phyloP scores from a whole-genome alignment of 73 alveolate species.

The Paramecium sexaurelia region DNA sequence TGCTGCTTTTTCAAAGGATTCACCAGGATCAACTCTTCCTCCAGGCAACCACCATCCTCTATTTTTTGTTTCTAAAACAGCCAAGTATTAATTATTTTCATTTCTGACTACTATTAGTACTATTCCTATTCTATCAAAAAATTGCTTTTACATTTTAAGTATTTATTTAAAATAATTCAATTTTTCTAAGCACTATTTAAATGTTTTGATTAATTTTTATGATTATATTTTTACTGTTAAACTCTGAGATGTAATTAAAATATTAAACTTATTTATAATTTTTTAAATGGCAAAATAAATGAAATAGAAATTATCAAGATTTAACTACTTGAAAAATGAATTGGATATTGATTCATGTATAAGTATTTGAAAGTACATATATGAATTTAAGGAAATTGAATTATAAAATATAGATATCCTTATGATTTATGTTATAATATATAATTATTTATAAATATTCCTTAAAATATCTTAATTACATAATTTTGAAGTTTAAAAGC shows the following conservation, averaged over 20 bases:
- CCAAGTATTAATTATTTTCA: constrained; percentile 73
- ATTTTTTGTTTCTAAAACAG: constrained; percentile 83
- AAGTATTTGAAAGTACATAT: no score
- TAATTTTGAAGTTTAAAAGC: neutral
- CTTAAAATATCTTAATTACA: neutral
- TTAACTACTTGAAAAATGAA: no score
- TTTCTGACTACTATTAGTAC: constrained; percentile 73
- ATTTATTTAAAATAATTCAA: no score
- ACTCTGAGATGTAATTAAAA: neutral
- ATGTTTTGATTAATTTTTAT: neutral
- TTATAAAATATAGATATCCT: no score
- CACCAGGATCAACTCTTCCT: constrained; percentile 87
- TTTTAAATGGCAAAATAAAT: no score
- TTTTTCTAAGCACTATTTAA: neutral
- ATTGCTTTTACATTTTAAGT: neutral
- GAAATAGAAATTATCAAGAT: no score
- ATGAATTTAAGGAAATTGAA: no score
- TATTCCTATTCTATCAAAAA: constrained; percentile 29
- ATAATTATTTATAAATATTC: neutral
- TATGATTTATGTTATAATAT: no score
- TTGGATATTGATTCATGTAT: no score
- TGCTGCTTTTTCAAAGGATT: constrained; percentile 71
- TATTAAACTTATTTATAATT: no score
- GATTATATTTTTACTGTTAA: neutral
- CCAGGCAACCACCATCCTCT: constrained; percentile 95